Evolutionary conservation across 129 eudicot genomes (phyloP), one percentile per base, ranked within the genome.

Genomic region (Flaveria brownii): DNA sequence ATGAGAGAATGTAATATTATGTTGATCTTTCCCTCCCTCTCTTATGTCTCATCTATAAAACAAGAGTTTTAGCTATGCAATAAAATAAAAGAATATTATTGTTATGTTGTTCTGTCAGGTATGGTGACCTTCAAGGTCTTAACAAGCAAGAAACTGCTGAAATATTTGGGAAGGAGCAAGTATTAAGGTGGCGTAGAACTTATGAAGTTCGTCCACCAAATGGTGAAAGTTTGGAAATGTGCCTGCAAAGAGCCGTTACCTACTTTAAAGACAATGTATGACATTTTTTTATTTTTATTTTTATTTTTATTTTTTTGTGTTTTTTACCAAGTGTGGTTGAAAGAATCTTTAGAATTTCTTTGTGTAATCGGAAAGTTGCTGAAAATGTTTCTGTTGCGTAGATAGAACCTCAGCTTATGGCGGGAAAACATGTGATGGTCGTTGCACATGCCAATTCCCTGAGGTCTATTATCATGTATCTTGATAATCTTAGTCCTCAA

Each of bases 211-310:
- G 87, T 10, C 96, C 97, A 2, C 97, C 92, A 12, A 91, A 91
- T 84, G 97, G 97, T 20, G 97, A 91, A 87, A 91, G 96, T 87
- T 80, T 91, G 77, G 97, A 87, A 74, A 91, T 91, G 97, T 88
- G 95, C 85, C 85, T 88, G 72, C 77, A 77, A 82, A 84, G 97
- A 84, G 97, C 92, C 18, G 97, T 88, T 84, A 62, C 92, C 39
- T 89, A 59, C 77, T 91, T 91, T 69, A 88, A 88, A 87, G 90
- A 91, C 61, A 85, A 91, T 1, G 97, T 89, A 57, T 6, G 2
- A 73, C 64, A 20, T 11, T 8, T 15, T 36, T 70, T 50, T 52
- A 1, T 52, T n/a, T 1, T 18, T 50, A 20, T 20, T 20, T 20
- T 20, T 20, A 20, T 36, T 46, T 57, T n/a, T 55, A 6, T 55